Conservation (phyloP, 1,284 basidiomycete genomes). For the Leccinum holopus region DNA sequence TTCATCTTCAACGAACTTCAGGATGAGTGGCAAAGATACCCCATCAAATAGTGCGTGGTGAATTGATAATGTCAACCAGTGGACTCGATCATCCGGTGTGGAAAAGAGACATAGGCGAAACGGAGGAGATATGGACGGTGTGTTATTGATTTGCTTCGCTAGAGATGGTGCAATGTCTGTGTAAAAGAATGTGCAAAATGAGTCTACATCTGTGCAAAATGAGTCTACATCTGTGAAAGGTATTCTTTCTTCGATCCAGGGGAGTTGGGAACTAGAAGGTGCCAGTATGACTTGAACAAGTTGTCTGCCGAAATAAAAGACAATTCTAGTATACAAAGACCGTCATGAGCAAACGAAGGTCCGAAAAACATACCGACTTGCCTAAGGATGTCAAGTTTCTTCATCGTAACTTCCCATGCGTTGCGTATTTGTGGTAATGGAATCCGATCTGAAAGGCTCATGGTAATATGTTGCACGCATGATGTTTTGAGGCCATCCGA, state of each 20-base stretch:
- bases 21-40: conserved; percentile 42
- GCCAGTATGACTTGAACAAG: conserved; percentile 45
- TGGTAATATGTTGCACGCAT: conserved; percentile 49
- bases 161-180: conserved; percentile 30
- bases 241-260: conserved; percentile 30
- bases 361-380: conserved; percentile 21
- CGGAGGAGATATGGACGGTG: conserved; percentile 36
- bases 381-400: conserved; percentile 43
- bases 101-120: conserved; percentile 38
- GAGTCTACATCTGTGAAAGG: conserved; percentile 13
- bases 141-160: conserved; percentile 39
- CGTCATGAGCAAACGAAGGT: conserved; percentile 3
- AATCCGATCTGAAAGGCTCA: conserved; percentile 29
- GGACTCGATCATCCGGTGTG: conserved; percentile 5
- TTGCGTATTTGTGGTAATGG: conserved; percentile 29
- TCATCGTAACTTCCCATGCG: conserved; percentile 39
- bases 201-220: conserved; percentile 23
- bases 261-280: conserved; percentile 21
- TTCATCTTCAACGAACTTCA: conserved; percentile 40
- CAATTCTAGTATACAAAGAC: conserved; percentile 35
- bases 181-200: conserved; percentile 37
- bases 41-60: conserved; percentile 52
- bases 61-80: conserved; percentile 41
- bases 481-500: conserved; percentile 40
- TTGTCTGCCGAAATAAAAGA: conserved; percentile 43